Evolutionary conservation across 176 grass and related monocot genomes (phyloP).

Genomic region (Cocos nucifera): DNA sequence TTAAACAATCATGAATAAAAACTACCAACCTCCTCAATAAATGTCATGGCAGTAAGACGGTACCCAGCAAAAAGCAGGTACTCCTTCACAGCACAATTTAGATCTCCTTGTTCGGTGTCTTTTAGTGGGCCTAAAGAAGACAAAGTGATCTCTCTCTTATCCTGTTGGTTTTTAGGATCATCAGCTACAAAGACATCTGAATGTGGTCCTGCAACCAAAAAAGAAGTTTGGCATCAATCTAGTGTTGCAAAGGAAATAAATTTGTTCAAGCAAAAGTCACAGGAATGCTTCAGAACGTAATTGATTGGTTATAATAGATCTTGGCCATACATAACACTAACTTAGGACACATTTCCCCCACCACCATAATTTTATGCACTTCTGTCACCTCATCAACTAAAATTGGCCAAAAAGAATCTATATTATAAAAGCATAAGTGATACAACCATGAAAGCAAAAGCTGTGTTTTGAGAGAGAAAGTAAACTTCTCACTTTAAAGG

Average conservation of each 20-base stretch:
- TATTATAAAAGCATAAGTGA: no score
- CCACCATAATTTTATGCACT: no score
- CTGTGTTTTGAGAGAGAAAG: no score
- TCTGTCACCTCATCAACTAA: no score
- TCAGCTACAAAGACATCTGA: conserved; percentile 37
- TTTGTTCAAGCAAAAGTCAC: no score
- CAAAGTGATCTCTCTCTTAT: conserved; percentile 48
- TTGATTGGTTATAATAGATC: no score
- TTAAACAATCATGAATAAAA: background rate
- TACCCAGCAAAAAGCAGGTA: conserved; percentile 97
- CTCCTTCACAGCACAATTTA: conserved; percentile 93
- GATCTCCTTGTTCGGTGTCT: conserved; percentile 69
- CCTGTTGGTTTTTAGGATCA: conserved; percentile 38
- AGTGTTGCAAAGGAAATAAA: background rate
- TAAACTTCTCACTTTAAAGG: no score
- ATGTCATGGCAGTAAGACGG: conserved; percentile 89
- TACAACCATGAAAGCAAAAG: no score
- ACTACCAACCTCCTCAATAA: conserved; percentile 82
- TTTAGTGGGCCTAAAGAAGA: conserved; percentile 77
- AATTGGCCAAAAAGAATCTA: no score
- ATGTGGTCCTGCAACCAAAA: conserved; percentile 25
- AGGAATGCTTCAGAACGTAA: no score
- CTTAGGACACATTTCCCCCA: no score
- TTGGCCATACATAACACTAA: no score
- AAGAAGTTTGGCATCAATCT: conserved; percentile 20